Evolutionary conservation across 2,329 filamentous ascomycete species (phyloP), one percentile per base, ranked within the genome.

Genomic region (Penicillium decumbens): DNA sequence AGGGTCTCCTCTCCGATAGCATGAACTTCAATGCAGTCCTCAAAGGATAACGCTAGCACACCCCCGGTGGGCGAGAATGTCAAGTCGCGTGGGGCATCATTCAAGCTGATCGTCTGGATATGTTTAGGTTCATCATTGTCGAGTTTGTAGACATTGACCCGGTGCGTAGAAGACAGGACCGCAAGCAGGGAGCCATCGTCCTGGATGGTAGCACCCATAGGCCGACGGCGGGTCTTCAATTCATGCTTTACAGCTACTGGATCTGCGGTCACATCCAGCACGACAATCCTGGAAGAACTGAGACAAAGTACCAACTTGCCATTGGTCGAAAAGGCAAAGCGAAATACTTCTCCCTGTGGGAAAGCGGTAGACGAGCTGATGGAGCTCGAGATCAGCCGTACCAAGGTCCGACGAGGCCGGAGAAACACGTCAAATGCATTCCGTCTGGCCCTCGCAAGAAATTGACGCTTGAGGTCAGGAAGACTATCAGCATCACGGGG

Each of bases 11-110:
- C 76, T 41, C 81, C 81, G 33, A 95, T 74, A 4, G 89, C 87
- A 25, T 88, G 84, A 0, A 95, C 87, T 67, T 95, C 90, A 54
- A 95, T 91, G n/a, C 88, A 88, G 47, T 88, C 87, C 63, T 89
- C 84, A 68, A 91, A 95, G 6, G 89, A 89, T 13, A 89, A 86
- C 23, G 90, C 90, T 40, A 95, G 72, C 12, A 95, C 87, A 38
- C 85, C 83, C 23, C 88, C 89, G 55, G 86, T 88, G 1, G 89
- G 88, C 0, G 89, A 92, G 27, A 95, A 73, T 13, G 87, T 84
- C 56, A 95, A 86, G 12, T 88, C 83, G 47, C 84, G 82, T 7
- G 90, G 88, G 47, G 82, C 81, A 66, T 93, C 85, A 61, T 92
- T 87, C 53, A 95, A 77, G 40, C 87, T 80, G 49, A 95, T 79